Base-by-base conservation (phyloP, 2,329 filamentous ascomycete genomes). In the Pseudocercospora macadamiae region DNA sequence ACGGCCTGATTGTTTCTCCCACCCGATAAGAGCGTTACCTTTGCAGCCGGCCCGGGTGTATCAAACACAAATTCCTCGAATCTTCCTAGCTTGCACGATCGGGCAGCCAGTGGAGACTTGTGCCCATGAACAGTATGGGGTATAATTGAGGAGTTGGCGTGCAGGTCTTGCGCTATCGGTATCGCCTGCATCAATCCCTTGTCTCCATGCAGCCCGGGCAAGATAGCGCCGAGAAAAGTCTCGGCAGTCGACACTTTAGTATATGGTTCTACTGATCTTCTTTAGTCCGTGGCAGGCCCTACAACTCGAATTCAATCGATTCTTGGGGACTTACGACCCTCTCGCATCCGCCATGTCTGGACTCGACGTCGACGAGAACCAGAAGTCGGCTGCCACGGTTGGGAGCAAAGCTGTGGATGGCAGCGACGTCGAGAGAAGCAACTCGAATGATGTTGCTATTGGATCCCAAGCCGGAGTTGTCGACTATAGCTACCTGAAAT, bases 401-500 rank as follows among this genome's bases (percentile, higher is more conserved):
- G 39, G 45, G 16, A 39, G 21, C 42, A 37, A 21, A n/a, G 51
- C 49, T n/a, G 10, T 57, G 1, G 55, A 57, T 18, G 39, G 42
- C 42, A 49, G 49, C 2, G 39, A 32, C 16, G 51, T 18, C 14
- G 47, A 49, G 16, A 49, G 10, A 6, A n/a, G 18, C 26, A 32
- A n/a, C 28, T 30, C 32, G 23, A 18, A 19, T 37, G 61, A 57
- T 47, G 36, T 60, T 19, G 61, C 51, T 4, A 25, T 55, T 36
- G 61, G 54, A 32, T 52, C 57, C n/a, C 61, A 61, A 39, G 36
- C 42, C 10, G 52, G 55, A n/a, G 53, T 23, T 8, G 26, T 60
- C 28, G 44, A 64, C 12, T 51, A 52, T 28, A 37, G 44, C 6
- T 61, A 60, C 36, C 25, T 58, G 21, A 30, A 34, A 32, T 48